Evolutionary conservation across 1,284 basidiomycete species (phyloP), one percentile per base, ranked within the genome.

Genomic region (Leccinum fallax): DNA sequence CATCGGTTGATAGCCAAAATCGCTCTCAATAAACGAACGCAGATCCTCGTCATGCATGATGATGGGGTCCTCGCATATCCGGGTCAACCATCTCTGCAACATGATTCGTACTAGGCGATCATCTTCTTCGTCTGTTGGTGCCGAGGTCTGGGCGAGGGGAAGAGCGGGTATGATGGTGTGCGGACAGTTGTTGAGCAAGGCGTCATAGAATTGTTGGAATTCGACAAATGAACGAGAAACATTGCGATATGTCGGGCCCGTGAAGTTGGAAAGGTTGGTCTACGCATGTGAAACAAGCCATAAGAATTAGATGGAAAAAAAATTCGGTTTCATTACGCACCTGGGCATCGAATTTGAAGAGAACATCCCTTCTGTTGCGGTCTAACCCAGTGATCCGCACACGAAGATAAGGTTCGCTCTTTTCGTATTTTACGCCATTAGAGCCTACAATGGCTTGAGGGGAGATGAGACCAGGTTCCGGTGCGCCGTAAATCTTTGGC

Each of bases 101-200:
- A 95, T 93, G 65, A 95, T 91, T 71, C 90, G 90, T 46, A 98
- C 93, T 2, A 98, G 83, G 36, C 96, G 84, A 75, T 98, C 95
- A 75, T 98, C 94, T 77, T 98, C 96, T 78, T 97, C 95, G 73
- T 97, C 95, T 15, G 93, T 95, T 24, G 93, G 90, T 1, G 95
- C 95, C 2, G 94, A 96, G 0, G 95, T 97, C 66, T 96, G 93
- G 2, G 94, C 86, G 21, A 97, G 82, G 1, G 95, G 95, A 11
- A 97, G 82, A 4, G 95, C 95, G 13, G 95, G 93, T 13, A 97
- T 83, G 68, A 97, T 96, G 13, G 94, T 95, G 70, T 95, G 94
- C 0, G 94, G 93, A 72, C 92, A 94, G 74, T 85, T 92, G 67
- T 88, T 83, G 32, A 93, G 85, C 65, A 94, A 83, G 62, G 93